Evolutionary conservation across 2,329 filamentous ascomycete species (phyloP).

Genomic region (Colletotrichum godetiae): DNA sequence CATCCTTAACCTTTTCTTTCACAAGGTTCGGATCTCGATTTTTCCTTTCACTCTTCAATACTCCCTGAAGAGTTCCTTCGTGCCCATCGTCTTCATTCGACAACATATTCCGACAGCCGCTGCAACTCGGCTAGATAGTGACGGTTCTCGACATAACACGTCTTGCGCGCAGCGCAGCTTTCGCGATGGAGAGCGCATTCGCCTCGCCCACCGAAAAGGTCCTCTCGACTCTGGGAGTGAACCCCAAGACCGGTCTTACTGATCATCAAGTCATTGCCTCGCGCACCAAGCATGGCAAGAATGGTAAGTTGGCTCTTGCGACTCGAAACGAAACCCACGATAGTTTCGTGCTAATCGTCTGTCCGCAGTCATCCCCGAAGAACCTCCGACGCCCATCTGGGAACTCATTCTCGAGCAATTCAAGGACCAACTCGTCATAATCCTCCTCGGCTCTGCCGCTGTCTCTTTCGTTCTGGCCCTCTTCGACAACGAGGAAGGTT

Average conservation of each 20-base stretch:
- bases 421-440: slow-evolving; percentile 98
- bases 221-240: slow-evolving; percentile 68
- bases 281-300: slow-evolving; percentile 71
- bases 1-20: slow-evolving; percentile 12
- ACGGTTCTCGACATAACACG: slow-evolving; percentile 31
- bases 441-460: slow-evolving; percentile 90
- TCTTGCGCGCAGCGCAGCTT: slow-evolving; percentile 33
- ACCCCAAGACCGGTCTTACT: slow-evolving; percentile 65
- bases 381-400: slow-evolving; percentile 96
- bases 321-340: slow-evolving; percentile 10
- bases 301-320: slow-evolving; percentile 62
- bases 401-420: slow-evolving; percentile 98
- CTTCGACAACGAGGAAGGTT: slow-evolving; percentile 92
- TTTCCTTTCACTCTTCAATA: slow-evolving; percentile 1
- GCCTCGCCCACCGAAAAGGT: slow-evolving; percentile 68
- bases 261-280: slow-evolving; percentile 68
- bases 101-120: slow-evolving; percentile 9
- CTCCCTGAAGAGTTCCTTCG: background rate
- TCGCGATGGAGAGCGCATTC: slow-evolving; percentile 72
- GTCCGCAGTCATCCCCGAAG: slow-evolving; percentile 74
- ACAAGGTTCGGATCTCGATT: slow-evolving; percentile 7
- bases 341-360: slow-evolving; percentile 32
- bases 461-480: slow-evolving; percentile 94
- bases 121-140: slow-evolving; percentile 26
- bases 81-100: no score